Conservation (phyloP, 768 basidiomycete genomes). For the Kwoniella botswanensis region DNA sequence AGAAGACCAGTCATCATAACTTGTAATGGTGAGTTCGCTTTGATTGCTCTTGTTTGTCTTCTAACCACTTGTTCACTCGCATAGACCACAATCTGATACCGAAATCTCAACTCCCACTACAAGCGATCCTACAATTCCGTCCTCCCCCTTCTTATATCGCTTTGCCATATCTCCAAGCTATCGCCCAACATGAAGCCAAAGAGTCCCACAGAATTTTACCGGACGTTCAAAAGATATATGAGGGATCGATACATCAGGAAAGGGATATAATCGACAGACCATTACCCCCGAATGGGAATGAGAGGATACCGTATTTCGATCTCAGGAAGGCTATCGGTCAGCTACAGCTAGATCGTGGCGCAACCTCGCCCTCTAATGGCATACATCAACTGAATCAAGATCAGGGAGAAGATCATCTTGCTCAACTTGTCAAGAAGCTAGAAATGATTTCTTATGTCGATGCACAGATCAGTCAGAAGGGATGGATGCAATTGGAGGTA, state of each 20-base stretch:
- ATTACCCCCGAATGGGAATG: constrained; percentile 57
- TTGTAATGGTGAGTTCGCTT: constrained; percentile 76
- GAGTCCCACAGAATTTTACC: constrained; percentile 8
- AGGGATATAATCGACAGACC: constrained; percentile 50
- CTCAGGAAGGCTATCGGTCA: constrained; percentile 69
- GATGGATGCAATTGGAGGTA: constrained; percentile 58
- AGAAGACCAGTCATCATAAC: constrained; percentile 89
- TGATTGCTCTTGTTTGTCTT: neutral
- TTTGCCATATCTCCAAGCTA: constrained; percentile 70
- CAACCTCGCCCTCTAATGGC: neutral
- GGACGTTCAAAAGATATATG: constrained; percentile 31
- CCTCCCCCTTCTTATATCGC: constrained; percentile 66
- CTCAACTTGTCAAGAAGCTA: constrained; percentile 26
- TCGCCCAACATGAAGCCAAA: constrained; percentile 60
- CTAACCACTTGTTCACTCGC: constrained; percentile 7
- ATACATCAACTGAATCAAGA: too few species aligned
- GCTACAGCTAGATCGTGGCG: constrained; percentile 63
- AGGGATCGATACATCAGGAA: constrained; percentile 43
- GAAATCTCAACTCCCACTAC: constrained; percentile 73
- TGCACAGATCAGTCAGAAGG: constrained; percentile 61
- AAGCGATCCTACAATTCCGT: constrained; percentile 70
- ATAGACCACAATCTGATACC: constrained; percentile 65
- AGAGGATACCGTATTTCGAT: constrained; percentile 62
- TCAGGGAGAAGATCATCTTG: neutral
- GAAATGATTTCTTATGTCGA: constrained; percentile 65